Conservation (phyloP, 2,329 filamentous ascomycete genomes). For the Diatrype stigma region DNA sequence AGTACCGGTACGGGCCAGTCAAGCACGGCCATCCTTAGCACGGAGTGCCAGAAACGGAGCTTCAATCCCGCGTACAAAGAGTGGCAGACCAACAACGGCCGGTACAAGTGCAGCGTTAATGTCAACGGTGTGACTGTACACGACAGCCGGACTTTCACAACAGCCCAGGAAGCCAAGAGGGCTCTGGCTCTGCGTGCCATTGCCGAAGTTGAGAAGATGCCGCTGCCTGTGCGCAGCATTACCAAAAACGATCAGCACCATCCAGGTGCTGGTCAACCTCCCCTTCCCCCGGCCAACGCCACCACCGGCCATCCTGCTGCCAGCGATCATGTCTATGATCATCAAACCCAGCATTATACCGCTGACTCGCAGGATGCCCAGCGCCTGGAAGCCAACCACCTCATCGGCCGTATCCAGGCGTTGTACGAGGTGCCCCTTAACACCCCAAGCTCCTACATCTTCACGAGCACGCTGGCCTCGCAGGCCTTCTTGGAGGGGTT, state of each 20-base stretch:
- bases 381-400: constrained; percentile 8
- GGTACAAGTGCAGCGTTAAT: constrained; percentile 17
- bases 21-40: constrained; percentile 6
- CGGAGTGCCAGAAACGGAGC: constrained; percentile 21
- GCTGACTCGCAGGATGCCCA: background rate
- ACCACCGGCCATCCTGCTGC: background rate
- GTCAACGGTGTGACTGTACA: constrained; percentile 11
- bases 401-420: constrained; percentile 14
- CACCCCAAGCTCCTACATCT: constrained; percentile 12
- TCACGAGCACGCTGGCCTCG: constrained; percentile 18
- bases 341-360: background rate
- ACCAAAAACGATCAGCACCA: no score
- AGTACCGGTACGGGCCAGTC: background rate
- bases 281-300: background rate
- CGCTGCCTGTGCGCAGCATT: no score
- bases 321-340: background rate
- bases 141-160: constrained; percentile 7
- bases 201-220: constrained; percentile 5
- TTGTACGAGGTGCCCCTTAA: constrained; percentile 12
- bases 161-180: constrained; percentile 18
- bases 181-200: constrained; percentile 14
- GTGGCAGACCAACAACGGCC: constrained; percentile 4
- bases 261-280: no score
- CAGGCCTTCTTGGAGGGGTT: constrained; percentile 25
- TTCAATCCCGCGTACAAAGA: constrained; percentile 25